These are phyloP conservation scores for Elsinoe ampelina DNA, from an alignment of 2,329 filamentous ascomycete species.

Conservation along the genomic window DNA sequence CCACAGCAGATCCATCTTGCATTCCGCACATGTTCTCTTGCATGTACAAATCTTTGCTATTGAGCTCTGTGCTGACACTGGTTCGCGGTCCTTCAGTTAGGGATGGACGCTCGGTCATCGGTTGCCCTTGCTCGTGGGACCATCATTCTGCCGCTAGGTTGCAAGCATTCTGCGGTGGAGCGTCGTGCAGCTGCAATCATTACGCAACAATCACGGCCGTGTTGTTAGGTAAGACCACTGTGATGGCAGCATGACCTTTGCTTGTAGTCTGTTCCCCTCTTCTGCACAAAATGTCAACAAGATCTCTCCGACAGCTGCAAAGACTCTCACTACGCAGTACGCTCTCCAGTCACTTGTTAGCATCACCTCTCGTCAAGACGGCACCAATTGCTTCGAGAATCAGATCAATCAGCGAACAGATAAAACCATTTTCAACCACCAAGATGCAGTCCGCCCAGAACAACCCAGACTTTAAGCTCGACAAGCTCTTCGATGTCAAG, in stretches of 20 bases:
- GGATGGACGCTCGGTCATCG: no score
- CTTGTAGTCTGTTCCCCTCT: background rate
- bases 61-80: background rate
- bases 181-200: constrained; percentile 12
- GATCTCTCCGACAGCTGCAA: background rate
- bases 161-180: background rate
- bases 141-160: background rate
- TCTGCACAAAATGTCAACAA: background rate
- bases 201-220: constrained; percentile 6
- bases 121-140: no score
- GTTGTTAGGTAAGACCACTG: background rate
- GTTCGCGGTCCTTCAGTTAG: background rate
- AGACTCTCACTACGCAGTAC: background rate
- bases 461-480: constrained; percentile 29
- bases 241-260: background rate
- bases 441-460: constrained; percentile 21
- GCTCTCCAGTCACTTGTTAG: background rate
- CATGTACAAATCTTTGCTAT: background rate
- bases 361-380: background rate
- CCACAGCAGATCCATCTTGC: no score
- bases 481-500: constrained; percentile 30
- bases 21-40: no score
- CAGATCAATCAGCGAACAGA: background rate
- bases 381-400: background rate
- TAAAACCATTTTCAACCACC: background rate